Percentiles rank a stretch among this genome's conserved stretches.
These are phyloP conservation scores for Saccharomycopsis javanensis DNA, from an alignment of 805 yeast genomes.

Conservation along the genomic window DNA sequence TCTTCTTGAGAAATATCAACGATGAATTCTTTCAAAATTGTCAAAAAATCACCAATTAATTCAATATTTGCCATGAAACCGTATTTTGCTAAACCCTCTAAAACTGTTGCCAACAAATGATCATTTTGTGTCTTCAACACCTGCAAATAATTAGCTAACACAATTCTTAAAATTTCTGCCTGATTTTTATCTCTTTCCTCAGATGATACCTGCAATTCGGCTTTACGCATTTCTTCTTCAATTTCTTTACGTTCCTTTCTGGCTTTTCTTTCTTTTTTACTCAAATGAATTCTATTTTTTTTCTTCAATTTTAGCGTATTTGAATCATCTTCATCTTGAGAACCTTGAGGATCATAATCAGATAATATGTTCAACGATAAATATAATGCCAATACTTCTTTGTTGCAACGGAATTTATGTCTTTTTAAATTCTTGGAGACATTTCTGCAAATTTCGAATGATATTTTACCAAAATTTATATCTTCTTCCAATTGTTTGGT, in stretches of 20 bases:
- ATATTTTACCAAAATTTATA: conserved; percentile 62
- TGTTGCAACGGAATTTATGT: conserved; percentile 73
- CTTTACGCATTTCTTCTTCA: conserved; percentile 79
- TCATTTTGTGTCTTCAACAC: conserved; percentile 56
- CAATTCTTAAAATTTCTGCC: conserved; percentile 67
- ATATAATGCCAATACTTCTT: conserved; percentile 40
- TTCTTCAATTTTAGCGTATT: conserved; percentile 50
- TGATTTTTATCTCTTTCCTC: conserved; percentile 83
- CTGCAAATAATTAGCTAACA: conserved; percentile 67
- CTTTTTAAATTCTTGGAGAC: conserved; percentile 62
- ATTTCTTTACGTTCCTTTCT: conserved; percentile 80
- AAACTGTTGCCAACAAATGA: conserved; percentile 69
- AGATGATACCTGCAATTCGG: conserved; percentile 78
- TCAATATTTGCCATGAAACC: conserved; percentile 93
- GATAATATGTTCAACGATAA: conserved; percentile 36
- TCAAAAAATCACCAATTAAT: conserved; percentile 83
- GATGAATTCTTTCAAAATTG: conserved; percentile 77
- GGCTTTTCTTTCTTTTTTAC: conserved; percentile 82
- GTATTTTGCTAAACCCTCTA: conserved; percentile 84
- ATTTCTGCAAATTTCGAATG: conserved; percentile 62
- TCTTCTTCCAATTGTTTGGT: conserved; percentile 71
- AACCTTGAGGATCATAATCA: conserved; percentile 61
- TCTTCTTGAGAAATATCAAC: conserved; percentile 37
- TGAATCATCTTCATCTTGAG: conserved; percentile 35
- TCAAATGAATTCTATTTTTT: conserved; percentile 81